phyloP scores from a whole-genome alignment of 106 monocot species.

The Amphibolis antarctica region DNA sequence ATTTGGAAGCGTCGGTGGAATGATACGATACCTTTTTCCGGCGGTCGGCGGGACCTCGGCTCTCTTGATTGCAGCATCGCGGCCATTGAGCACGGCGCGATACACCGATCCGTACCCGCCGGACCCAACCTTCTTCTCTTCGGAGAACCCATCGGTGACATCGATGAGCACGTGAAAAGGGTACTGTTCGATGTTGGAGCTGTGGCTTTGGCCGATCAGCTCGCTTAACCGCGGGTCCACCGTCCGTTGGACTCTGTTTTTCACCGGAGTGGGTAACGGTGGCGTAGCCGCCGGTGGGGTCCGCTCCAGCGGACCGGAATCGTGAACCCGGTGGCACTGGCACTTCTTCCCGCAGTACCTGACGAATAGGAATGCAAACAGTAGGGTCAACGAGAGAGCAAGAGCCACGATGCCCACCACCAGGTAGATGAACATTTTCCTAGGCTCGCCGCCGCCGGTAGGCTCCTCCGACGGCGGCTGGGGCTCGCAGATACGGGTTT shows the following conservation, averaged over 20 bases:
- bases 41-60: background rate
- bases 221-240: constrained; percentile 1
- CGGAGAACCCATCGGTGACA: constrained; percentile 13
- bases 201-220: constrained; percentile 19
- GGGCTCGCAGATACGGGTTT: constrained; percentile 20
- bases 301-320: constrained; percentile 9
- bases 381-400: constrained; percentile 4
- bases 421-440: constrained; percentile 11
- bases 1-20: no score
- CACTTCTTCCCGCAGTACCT: background rate
- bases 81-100: constrained; percentile 12
- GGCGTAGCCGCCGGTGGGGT: background rate
- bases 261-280: background rate
- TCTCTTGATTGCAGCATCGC: constrained; percentile 21
- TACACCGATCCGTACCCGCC: constrained; percentile 25
- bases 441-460: background rate
- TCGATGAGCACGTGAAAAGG: constrained; percentile 1
- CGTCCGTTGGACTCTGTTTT: background rate
- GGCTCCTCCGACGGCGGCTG: background rate
- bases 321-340: constrained; percentile 18
- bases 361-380: constrained; percentile 9
- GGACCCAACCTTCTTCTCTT: constrained; percentile 15
- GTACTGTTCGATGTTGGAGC: constrained; percentile 9
- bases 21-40: no score
- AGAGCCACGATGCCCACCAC: constrained; percentile 20